Evolutionary conservation across 371 early-diverging fungal species (phyloP).

Genomic region (Capniomyces stellatus): DNA sequence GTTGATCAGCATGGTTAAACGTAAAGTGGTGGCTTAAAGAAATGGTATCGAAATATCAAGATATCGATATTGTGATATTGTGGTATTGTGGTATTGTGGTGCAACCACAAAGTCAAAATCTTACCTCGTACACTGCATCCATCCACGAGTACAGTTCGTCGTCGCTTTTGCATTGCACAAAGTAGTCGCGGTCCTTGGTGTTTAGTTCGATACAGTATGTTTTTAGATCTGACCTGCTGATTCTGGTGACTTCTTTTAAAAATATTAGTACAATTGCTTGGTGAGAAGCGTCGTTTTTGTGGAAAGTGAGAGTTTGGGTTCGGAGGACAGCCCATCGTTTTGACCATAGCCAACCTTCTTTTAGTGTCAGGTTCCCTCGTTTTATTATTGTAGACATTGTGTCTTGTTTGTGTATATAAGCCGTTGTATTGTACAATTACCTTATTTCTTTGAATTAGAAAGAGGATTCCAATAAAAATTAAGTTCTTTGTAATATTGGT

Average conservation of each 20-base stretch:
- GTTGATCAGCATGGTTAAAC: not conserved
- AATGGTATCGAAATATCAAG: not conserved
- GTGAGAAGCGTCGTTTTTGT: constrained; percentile 71
- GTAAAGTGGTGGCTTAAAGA: not conserved
- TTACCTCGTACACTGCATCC: constrained; percentile 76
- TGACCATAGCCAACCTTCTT: constrained; percentile 89
- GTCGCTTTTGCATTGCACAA: constrained; percentile 72
- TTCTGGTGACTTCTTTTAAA: constrained; percentile 67
- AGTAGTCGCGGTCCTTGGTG: constrained; percentile 70
- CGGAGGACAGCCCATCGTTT: constrained; percentile 78
- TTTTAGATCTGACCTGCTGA: constrained; percentile 66
- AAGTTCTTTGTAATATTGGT: too few relatives aligned
- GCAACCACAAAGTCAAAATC: constrained; percentile 12
- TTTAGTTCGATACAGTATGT: constrained; percentile 77
- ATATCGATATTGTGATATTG: not conserved
- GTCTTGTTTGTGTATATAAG: not conserved
- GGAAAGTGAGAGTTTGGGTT: constrained; percentile 81
- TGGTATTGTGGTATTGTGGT: not conserved
- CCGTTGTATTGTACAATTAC: too few relatives aligned
- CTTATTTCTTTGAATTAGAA: too few relatives aligned
- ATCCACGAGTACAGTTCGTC: constrained; percentile 93
- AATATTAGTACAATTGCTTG: constrained; percentile 60
- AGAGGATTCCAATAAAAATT: too few relatives aligned
- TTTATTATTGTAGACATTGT: constrained; percentile 45
- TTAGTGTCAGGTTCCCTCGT: constrained; percentile 64